phyloP scores from a whole-genome alignment of 768 basidiomycete species.

The Hericium rajendrae region DNA sequence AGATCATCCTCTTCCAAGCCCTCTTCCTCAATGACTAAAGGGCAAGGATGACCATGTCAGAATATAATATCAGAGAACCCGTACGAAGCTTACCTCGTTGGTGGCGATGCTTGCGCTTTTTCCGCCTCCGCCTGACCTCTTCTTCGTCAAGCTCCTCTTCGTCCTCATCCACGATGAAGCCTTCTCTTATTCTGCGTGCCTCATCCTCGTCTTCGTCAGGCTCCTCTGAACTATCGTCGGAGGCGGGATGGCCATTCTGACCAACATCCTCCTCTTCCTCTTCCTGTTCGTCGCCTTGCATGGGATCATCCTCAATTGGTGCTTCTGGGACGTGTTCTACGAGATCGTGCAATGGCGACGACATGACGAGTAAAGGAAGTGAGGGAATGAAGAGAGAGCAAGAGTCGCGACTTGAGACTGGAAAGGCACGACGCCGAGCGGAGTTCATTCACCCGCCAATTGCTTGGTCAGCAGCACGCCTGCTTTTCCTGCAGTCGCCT shows the following conservation, averaged over 20 bases:
- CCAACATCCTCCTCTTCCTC: conserved; percentile 39
- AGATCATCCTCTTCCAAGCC: conserved; percentile 80
- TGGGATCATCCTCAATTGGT: conserved; percentile 35
- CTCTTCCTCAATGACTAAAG: conserved; percentile 49
- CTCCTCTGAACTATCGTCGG: conserved; percentile 84
- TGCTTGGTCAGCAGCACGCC: background rate
- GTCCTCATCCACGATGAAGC: conserved; percentile 87
- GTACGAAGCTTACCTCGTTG: conserved; percentile 34
- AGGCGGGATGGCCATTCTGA: conserved; percentile 28
- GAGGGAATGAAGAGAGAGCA: conserved; percentile 13
- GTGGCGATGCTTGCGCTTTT: conserved; percentile 59
- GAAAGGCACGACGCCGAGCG: background rate
- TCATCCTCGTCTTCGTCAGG: conserved; percentile 90
- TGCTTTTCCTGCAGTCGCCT: background rate
- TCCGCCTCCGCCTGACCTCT: conserved; percentile 47
- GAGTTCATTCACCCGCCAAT: conserved; percentile 2
- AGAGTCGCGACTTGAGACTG: background rate
- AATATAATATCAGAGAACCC: conserved; percentile 9
- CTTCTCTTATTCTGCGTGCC: conserved; percentile 66
- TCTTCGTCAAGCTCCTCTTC: conserved; percentile 63
- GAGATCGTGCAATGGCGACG: conserved; percentile 35
- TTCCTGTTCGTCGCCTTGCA: conserved; percentile 38
- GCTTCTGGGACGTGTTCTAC: conserved; percentile 23
- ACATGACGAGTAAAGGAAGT: conserved; percentile 34
- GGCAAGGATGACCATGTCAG: conserved; percentile 9